Evolutionary conservation across 306 rosid species (phyloP).

Genomic region (Senna tora): DNA sequence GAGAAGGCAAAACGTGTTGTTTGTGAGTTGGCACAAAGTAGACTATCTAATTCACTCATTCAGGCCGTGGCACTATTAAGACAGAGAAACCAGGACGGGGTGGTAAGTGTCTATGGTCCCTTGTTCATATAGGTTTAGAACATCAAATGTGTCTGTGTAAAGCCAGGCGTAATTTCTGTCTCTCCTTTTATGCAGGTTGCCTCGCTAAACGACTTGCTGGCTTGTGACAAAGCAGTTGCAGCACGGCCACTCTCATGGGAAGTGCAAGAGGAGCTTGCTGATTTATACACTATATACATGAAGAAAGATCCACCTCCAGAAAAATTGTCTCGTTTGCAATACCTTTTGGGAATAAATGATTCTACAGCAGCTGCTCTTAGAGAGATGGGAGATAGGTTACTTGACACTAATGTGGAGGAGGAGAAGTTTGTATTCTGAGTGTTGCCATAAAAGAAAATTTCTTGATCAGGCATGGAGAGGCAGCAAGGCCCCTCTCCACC

Average conservation of each 20-base stretch:
- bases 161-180: constrained; percentile 7
- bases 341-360: constrained; percentile 82
- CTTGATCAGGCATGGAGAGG: constrained; percentile 41
- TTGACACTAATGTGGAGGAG: constrained; percentile 60
- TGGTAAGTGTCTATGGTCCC: constrained; percentile 54
- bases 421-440: constrained; percentile 82
- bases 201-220: constrained; percentile 55
- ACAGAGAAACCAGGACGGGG: constrained; percentile 81
- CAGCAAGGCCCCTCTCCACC: not conserved
- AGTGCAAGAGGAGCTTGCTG: constrained; percentile 80
- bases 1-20: constrained; percentile 75
- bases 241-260: constrained; percentile 50
- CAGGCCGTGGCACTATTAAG: constrained; percentile 90
- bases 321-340: constrained; percentile 81
- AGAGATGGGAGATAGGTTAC: constrained; percentile 70
- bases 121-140: constrained; percentile 10
- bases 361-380: constrained; percentile 68
- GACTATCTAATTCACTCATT: constrained; percentile 81
- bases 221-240: constrained; percentile 57
- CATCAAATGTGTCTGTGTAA: constrained; percentile 24
- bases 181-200: constrained; percentile 47
- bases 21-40: constrained; percentile 70
- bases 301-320: constrained; percentile 76
- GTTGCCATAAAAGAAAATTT: constrained; percentile 30
- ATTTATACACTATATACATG: constrained; percentile 68